Percentiles rank a stretch among this genome's conserved stretches.
Evolutionary conservation across 352 stramenopile genomes (phyloP).

Genomic region (Phytophthora nicotianae): DNA sequence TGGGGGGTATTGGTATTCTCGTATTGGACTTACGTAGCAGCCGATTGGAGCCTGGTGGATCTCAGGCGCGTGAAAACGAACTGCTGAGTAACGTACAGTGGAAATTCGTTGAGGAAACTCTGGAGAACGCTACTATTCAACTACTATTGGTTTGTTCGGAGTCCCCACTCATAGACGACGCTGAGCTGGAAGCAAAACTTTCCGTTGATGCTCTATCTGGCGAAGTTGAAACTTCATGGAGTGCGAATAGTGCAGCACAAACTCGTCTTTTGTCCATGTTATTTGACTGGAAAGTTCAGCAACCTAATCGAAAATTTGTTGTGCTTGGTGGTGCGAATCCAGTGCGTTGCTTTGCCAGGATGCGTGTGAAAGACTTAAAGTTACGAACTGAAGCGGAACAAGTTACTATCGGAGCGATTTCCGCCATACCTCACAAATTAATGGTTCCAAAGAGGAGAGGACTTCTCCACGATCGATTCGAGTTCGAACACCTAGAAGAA

Average conservation of each 20-base stretch:
- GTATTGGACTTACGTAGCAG: slow-evolving; percentile 69
- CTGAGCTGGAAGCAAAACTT: neutral
- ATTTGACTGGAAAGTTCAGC: slow-evolving; percentile 78
- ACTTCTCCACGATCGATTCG: slow-evolving; percentile 49
- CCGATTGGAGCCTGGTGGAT: slow-evolving; percentile 59
- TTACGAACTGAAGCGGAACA: slow-evolving; percentile 52
- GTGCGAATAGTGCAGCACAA: slow-evolving; percentile 38
- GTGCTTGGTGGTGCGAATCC: slow-evolving; percentile 50
- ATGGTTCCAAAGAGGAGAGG: slow-evolving; percentile 18
- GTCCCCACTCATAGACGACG: slow-evolving; percentile 50
- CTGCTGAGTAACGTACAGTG: slow-evolving; percentile 65
- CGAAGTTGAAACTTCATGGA: slow-evolving; percentile 49
- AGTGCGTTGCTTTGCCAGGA: slow-evolving; percentile 42
- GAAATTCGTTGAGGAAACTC: slow-evolving; percentile 55
- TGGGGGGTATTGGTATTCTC: slow-evolving; percentile 56
- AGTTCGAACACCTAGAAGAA: slow-evolving; percentile 48
- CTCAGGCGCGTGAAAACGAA: slow-evolving; percentile 58
- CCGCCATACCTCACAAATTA: slow-evolving; percentile 1
- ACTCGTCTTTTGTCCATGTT: slow-evolving; percentile 52
- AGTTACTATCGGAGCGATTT: slow-evolving; percentile 49
- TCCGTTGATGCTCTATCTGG: neutral
- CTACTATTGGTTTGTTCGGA: slow-evolving; percentile 61
- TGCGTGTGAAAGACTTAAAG: slow-evolving; percentile 49
- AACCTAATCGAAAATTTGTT: slow-evolving; percentile 46
- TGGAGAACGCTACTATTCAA: slow-evolving; percentile 39